A percentile compares a stretch with the other conserved stretches of the same genome.
Evolutionary conservation across 129 eudicot species (phyloP).

Genomic region (Flaveria ramosissima): DNA sequence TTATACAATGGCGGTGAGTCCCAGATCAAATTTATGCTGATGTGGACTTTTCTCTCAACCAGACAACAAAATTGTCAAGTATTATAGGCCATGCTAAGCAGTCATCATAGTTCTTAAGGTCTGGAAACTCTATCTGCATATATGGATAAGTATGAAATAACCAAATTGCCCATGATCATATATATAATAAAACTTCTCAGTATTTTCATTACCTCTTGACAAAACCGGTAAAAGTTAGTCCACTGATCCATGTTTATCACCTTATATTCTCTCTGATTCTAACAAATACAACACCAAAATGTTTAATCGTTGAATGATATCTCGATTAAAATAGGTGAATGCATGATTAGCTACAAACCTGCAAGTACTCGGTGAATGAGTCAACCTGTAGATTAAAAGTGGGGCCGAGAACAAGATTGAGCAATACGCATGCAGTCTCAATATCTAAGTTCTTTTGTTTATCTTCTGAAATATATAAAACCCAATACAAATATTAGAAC

Average conservation of each 20-base stretch:
- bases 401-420: slow-evolving; percentile 66
- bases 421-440: slow-evolving; percentile 57
- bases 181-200: not conserved
- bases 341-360: slow-evolving; percentile 49
- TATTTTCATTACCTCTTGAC: slow-evolving; percentile 64
- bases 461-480: slow-evolving; percentile 58
- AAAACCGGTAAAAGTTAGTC: slow-evolving; percentile 75
- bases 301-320: not conserved
- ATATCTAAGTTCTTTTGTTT: slow-evolving; percentile 81
- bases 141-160: slow-evolving; percentile 12
- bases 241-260: slow-evolving; percentile 90
- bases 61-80: slow-evolving; percentile 83
- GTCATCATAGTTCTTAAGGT: slow-evolving; percentile 61
- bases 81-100: slow-evolving; percentile 81
- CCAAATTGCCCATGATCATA: slow-evolving; percentile 10
- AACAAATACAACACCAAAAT: slow-evolving; percentile 15
- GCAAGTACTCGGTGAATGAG: slow-evolving; percentile 53
- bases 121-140: slow-evolving; percentile 76
- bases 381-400: slow-evolving; percentile 62
- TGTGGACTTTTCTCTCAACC: slow-evolving; percentile 61
- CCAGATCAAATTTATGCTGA: slow-evolving; percentile 25
- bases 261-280: slow-evolving; percentile 85
- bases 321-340: not conserved
- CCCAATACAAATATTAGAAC: not conserved
- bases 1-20: slow-evolving; percentile 33